Base-by-base conservation (phyloP, 1,284 basidiomycete species). In the Heterobasidion parviporum region DNA sequence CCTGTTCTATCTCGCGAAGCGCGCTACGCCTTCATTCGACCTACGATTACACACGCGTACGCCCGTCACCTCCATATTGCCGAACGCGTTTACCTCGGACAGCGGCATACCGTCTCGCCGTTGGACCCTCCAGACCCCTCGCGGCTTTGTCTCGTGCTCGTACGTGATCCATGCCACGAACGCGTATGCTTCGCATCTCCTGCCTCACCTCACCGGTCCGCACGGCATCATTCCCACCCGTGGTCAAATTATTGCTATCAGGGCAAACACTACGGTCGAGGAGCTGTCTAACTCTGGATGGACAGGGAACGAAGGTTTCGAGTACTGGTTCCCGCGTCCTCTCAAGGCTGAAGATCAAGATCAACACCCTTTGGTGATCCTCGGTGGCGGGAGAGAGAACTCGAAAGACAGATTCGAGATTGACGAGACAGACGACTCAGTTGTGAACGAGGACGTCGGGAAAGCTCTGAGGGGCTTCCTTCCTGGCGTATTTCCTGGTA, bases 311-410 rank as follows among this genome's bases (percentile, higher is more conserved):
- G 71, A 75, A 53, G 81, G 79, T 0, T 80, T 73, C 59, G 85
- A 89, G 63, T 92, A 93, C 65, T 91, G 88, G 82, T 91, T 92
- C 63, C 84, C 87, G n/a, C 75, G 90, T 35, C 83, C 87, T 9
- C 62, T 79, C 3, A 56, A 62, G 36, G 46, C 53, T 35, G 59
- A 60, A 20, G 55, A 67, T 2, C 44, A 50, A 2, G 60, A 66
- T 0, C 70, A 72, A 49, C 63, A 67, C 10, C 85, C 89, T 0
- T 64, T 90, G 14, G 70, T 91, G 52, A 85, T 93, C 55, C 68
- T 94, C 0, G 91, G 92, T 10, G 91, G 91, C 1, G 86, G 76
- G 2, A 72, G 88, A 20, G 77, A 85, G 50, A 63, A 70, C 1
- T 72, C 72, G 0, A 54, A 48, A 20, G 74, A 75, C 0, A 59